These are phyloP conservation scores for Colletotrichum viniferum DNA, from an alignment of 2,329 filamentous ascomycete species.

Conservation along the genomic window DNA sequence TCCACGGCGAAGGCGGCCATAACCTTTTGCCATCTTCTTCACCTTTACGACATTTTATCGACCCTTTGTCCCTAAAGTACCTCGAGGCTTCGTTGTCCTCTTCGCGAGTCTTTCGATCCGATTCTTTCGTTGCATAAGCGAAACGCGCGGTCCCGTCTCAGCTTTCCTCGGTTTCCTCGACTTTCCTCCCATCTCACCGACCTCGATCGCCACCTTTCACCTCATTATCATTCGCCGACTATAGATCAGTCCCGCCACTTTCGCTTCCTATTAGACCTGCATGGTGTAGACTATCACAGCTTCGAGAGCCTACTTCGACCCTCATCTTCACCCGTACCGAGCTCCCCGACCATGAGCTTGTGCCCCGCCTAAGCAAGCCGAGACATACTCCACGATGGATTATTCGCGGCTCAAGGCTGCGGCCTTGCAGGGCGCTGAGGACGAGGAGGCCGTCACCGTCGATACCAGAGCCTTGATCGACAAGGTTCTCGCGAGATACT, in stretches of 20 bases:
- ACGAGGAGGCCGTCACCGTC: slow-evolving; percentile 97
- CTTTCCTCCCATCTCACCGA: neutral
- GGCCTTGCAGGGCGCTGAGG: slow-evolving; percentile 82
- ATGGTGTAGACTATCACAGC: neutral
- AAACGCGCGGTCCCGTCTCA: slow-evolving; percentile 4
- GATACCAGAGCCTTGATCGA: slow-evolving; percentile 97
- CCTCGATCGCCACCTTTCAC: slow-evolving; percentile 3
- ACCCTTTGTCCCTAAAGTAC: neutral
- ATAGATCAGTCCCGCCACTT: neutral
- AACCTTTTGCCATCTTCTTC: neutral
- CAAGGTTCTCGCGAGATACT: slow-evolving; percentile 95
- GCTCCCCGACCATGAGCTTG: slow-evolving; percentile 1
- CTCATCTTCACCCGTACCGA: neutral
- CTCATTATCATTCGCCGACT: neutral
- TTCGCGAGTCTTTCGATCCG: neutral
- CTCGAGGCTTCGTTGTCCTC: neutral
- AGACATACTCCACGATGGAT: slow-evolving; percentile 57
- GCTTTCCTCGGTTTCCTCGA: neutral
- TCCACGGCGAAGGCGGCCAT: neutral
- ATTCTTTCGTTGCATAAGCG: neutral
- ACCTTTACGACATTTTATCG: neutral
- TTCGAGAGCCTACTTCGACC: neutral
- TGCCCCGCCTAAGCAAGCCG: neutral
- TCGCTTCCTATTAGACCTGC: neutral
- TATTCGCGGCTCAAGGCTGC: slow-evolving; percentile 81